phyloP scores from a whole-genome alignment of 2,329 filamentous ascomycete species.

The Coleophoma eucalyptorum region DNA sequence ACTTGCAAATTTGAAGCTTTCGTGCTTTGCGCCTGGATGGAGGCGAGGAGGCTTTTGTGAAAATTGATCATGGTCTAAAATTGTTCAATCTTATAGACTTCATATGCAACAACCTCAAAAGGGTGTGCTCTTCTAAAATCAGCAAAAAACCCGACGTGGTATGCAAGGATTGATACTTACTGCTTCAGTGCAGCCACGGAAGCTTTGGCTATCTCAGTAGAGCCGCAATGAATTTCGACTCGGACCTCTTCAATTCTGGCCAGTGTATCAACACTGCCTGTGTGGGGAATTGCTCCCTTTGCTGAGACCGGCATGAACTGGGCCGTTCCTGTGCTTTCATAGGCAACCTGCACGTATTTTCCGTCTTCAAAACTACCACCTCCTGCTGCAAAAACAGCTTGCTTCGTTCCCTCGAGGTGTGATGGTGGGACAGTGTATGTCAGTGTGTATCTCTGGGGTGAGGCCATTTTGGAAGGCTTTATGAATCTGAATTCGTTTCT shows the following conservation, averaged over 20 bases:
- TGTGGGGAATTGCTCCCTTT: slow-evolving; percentile 54
- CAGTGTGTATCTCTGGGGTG: slow-evolving; percentile 30
- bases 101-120: slow-evolving; percentile 47
- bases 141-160: neutral
- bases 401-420: slow-evolving; percentile 43
- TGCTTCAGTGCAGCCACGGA: slow-evolving; percentile 61
- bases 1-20: too few relatives aligned
- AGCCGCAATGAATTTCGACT: slow-evolving; percentile 59
- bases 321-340: slow-evolving; percentile 48
- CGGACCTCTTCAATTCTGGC: slow-evolving; percentile 57
- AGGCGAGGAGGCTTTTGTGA: too few relatives aligned
- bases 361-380: slow-evolving; percentile 46
- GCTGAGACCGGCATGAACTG: slow-evolving; percentile 61
- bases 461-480: neutral
- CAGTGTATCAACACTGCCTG: slow-evolving; percentile 52
- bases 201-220: slow-evolving; percentile 48
- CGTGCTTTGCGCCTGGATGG: too few relatives aligned
- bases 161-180: slow-evolving; percentile 36
- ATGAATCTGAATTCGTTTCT: neutral
- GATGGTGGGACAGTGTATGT: slow-evolving; percentile 45
- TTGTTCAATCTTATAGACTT: slow-evolving; percentile 43
- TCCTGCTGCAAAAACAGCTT: slow-evolving; percentile 53
- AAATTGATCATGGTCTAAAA: slow-evolving; percentile 26
- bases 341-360: slow-evolving; percentile 52
- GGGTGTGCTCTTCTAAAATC: slow-evolving; percentile 35